Conservation (phyloP, 768 basidiomycete species). For the Panellus pusillus region DNA sequence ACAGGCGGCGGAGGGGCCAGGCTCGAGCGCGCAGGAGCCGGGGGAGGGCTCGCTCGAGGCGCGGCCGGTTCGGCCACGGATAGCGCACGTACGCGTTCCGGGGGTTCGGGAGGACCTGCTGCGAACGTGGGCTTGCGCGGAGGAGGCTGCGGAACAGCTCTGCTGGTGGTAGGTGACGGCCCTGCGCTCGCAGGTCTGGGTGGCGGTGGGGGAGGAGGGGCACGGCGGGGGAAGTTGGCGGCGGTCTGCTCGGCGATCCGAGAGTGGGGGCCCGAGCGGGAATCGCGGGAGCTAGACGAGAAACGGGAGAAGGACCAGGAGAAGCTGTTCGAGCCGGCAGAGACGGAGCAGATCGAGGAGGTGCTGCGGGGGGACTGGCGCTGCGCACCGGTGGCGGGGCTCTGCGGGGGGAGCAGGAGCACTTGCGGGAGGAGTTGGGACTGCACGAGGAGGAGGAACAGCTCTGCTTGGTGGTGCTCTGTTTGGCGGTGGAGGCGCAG, state of each 20-base stretch:
- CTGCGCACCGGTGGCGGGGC: conserved; percentile 37
- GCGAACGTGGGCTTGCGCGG: conserved; percentile 26
- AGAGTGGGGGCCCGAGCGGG: conserved; percentile 30
- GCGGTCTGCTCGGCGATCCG: conserved; percentile 32
- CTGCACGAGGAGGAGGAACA: conserved; percentile 38
- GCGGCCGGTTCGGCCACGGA: conserved; percentile 42
- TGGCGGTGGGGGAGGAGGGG: conserved; percentile 46
- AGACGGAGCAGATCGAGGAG: conserved; percentile 42
- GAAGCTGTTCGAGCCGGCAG: conserved; percentile 38
- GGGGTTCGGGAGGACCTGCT: conserved; percentile 27
- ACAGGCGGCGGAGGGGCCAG: conserved; percentile 24
- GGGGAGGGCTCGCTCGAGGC: conserved; percentile 32
- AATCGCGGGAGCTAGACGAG: conserved; percentile 31
- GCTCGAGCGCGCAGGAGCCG: conserved; percentile 29
- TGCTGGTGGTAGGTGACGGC: conserved; percentile 26
- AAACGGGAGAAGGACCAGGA: conserved; percentile 23
- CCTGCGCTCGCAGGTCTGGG: conserved; percentile 41
- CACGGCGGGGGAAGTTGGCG: conserved; percentile 35
- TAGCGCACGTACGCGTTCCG: conserved; percentile 41
- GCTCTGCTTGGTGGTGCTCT: conserved; percentile 28
- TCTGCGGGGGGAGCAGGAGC: conserved; percentile 44
- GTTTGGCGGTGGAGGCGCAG: conserved; percentile 35
- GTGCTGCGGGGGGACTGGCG: conserved; percentile 34
- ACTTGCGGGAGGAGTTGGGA: conserved; percentile 35
- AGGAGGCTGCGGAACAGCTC: conserved; percentile 45